phyloP scores from a whole-genome alignment of 805 yeast genomes.

The Ogataea trehalophila region DNA sequence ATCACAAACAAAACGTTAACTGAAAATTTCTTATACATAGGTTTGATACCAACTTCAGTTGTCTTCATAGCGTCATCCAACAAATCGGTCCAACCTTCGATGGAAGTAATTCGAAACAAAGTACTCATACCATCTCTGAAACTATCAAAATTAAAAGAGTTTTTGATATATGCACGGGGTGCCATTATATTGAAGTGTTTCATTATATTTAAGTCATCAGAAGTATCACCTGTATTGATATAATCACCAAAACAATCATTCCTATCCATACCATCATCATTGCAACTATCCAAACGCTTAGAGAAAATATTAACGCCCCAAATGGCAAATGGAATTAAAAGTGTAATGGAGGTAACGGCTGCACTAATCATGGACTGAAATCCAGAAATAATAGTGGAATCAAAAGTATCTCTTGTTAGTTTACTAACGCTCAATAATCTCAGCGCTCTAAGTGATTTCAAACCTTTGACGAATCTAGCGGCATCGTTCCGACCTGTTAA shows the following conservation, averaged over 20 bases:
- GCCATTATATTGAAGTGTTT: constrained; percentile 69
- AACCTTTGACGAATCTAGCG: constrained; percentile 65
- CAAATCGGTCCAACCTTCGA: constrained; percentile 88
- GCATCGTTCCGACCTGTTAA: constrained; percentile 43
- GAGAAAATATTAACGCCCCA: constrained; percentile 81
- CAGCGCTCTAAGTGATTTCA: constrained; percentile 77
- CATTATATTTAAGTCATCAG: constrained; percentile 63
- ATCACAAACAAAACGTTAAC: constrained; percentile 65
- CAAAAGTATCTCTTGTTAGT: constrained; percentile 68
- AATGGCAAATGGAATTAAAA: constrained; percentile 73
- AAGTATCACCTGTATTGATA: constrained; percentile 29
- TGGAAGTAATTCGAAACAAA: constrained; percentile 69
- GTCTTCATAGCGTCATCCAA: constrained; percentile 57
- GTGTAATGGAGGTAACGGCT: constrained; percentile 54
- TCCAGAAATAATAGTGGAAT: constrained; percentile 71
- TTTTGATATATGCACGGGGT: constrained; percentile 61
- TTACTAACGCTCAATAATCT: constrained; percentile 70
- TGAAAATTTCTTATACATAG: constrained; percentile 47
- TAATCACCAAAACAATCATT: constrained; percentile 58
- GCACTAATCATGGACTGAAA: constrained; percentile 64
- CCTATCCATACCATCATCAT: constrained; percentile 43
- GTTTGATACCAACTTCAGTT: constrained; percentile 61
- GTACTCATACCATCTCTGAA: constrained; percentile 61
- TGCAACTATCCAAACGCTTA: constrained; percentile 62
- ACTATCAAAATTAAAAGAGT: constrained; percentile 56